Evolutionary conservation across 768 basidiomycete species (phyloP).

Genomic region (Tricholomella constricta): DNA sequence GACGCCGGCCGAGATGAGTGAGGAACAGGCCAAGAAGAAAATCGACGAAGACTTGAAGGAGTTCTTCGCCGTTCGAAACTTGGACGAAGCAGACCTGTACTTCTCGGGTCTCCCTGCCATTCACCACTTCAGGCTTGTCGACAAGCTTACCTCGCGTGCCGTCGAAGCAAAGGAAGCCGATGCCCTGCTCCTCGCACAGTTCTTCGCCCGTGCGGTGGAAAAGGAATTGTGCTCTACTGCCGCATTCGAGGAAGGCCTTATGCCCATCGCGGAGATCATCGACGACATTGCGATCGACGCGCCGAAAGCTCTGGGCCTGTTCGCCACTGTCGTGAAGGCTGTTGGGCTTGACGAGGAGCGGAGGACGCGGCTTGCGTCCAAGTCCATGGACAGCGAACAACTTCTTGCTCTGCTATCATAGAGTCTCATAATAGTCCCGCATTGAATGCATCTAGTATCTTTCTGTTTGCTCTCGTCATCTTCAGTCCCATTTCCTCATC

Average conservation of each 20-base stretch:
- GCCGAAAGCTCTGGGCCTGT: slow-evolving; percentile 78
- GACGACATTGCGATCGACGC: slow-evolving; percentile 91
- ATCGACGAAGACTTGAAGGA: slow-evolving; percentile 84
- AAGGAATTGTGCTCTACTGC: slow-evolving; percentile 61
- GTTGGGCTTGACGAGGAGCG: slow-evolving; percentile 66
- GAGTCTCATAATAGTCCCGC: slow-evolving; percentile 31
- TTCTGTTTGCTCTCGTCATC: slow-evolving; percentile 18
- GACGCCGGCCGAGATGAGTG: slow-evolving; percentile 55
- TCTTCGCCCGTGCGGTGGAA: slow-evolving; percentile 64
- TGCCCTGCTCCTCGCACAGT: slow-evolving; percentile 72
- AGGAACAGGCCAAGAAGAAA: slow-evolving; percentile 69
- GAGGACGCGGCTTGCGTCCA: slow-evolving; percentile 56
- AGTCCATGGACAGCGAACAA: slow-evolving; percentile 61
- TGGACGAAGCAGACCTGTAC: slow-evolving; percentile 88
- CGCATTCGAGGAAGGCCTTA: slow-evolving; percentile 76
- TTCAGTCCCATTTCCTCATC: background rate
- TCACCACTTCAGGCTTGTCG: slow-evolving; percentile 67
- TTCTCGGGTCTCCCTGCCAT: slow-evolving; percentile 71
- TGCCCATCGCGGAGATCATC: slow-evolving; percentile 68
- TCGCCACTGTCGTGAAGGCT: slow-evolving; percentile 75
- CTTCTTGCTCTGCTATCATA: slow-evolving; percentile 62
- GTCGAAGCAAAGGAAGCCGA: slow-evolving; percentile 84
- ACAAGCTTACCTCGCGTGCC: slow-evolving; percentile 71
- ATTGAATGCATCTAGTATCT: slow-evolving; percentile 29
- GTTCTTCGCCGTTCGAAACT: slow-evolving; percentile 80